phyloP scores from a whole-genome alignment of 441 rosid genomes.

The Cnidoscolus chayamansa region DNA sequence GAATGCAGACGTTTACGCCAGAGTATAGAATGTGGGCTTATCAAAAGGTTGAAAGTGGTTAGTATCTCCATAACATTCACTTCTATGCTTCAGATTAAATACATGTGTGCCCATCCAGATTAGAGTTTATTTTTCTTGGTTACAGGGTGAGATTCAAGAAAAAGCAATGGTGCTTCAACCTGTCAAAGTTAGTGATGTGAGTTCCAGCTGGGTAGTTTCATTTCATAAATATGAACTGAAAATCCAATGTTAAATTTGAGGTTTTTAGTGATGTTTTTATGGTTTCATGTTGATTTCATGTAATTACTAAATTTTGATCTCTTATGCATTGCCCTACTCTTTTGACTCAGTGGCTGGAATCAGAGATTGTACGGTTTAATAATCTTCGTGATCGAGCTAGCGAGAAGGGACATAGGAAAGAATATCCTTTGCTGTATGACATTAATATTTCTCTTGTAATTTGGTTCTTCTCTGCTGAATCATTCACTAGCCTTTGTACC shows the following conservation, averaged over 20 bases:
- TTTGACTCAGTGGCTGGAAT: conserved; percentile 55
- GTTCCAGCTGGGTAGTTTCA: conserved; percentile 24
- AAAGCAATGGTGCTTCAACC: conserved; percentile 69
- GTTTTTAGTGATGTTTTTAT: neutral
- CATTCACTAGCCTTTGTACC: neutral
- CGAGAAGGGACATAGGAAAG: conserved; percentile 72
- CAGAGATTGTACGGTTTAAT: conserved; percentile 60
- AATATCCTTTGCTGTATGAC: conserved; percentile 75
- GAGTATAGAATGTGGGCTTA: conserved; percentile 72
- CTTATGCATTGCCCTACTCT: conserved; percentile 15
- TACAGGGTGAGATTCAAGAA: conserved; percentile 81
- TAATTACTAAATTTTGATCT: conserved; percentile 5
- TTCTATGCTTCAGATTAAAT: conserved; percentile 25
- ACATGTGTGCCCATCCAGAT: conserved; percentile 20
- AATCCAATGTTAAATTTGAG: neutral
- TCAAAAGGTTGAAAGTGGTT: conserved; percentile 73
- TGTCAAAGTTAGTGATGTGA: conserved; percentile 67
- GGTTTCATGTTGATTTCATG: conserved; percentile 7
- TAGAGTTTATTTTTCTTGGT: conserved; percentile 19
- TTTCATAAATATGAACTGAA: neutral
- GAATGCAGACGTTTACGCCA: conserved; percentile 74
- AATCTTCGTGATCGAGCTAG: conserved; percentile 92
- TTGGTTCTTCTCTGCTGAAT: conserved; percentile 6
- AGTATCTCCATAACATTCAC: conserved; percentile 24
- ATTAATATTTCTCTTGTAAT: conserved; percentile 22